phyloP scores from a whole-genome alignment of 345 rosid genomes.

The Luvunga scandens region DNA sequence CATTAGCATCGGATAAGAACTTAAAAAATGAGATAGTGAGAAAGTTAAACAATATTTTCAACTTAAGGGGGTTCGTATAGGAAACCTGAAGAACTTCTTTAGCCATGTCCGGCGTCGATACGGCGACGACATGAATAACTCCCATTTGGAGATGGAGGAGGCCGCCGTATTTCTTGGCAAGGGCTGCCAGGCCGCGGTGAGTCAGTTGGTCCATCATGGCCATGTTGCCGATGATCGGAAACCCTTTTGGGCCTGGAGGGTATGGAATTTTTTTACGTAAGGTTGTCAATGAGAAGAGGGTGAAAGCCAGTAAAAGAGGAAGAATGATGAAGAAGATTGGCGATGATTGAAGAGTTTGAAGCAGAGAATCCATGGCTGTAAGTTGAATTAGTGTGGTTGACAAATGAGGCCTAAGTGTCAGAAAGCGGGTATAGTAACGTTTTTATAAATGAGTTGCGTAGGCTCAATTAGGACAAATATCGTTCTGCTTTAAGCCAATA shows the following conservation, averaged over 20 bases:
- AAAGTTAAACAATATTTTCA: not conserved
- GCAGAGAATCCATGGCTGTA: slow-evolving; percentile 8
- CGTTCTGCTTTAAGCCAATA: not conserved
- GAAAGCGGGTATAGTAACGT: not conserved
- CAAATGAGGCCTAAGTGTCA: not conserved
- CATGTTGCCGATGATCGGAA: slow-evolving; percentile 71
- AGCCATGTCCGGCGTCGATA: slow-evolving; percentile 65
- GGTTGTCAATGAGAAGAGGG: not conserved
- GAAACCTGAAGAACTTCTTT: slow-evolving; percentile 59
- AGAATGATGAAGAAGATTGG: slow-evolving; percentile 12
- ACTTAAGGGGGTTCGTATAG: not conserved
- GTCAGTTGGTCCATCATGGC: slow-evolving; percentile 60
- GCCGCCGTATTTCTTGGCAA: slow-evolving; percentile 59
- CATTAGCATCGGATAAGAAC: no score
- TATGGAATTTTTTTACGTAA: slow-evolving; percentile 29
- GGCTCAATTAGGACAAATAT: not conserved
- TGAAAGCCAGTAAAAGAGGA: not conserved
- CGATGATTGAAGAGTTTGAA: slow-evolving; percentile 11
- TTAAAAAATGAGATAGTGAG: no score
- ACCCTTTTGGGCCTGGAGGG: slow-evolving; percentile 86
- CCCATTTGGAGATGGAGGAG: slow-evolving; percentile 56
- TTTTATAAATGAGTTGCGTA: not conserved
- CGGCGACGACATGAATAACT: slow-evolving; percentile 43
- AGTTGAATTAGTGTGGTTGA: not conserved
- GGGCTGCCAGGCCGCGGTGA: slow-evolving; percentile 69